These are phyloP conservation scores for Irpex sp. DNA, from an alignment of 1,284 basidiomycete genomes.

Conservation along the genomic window DNA sequence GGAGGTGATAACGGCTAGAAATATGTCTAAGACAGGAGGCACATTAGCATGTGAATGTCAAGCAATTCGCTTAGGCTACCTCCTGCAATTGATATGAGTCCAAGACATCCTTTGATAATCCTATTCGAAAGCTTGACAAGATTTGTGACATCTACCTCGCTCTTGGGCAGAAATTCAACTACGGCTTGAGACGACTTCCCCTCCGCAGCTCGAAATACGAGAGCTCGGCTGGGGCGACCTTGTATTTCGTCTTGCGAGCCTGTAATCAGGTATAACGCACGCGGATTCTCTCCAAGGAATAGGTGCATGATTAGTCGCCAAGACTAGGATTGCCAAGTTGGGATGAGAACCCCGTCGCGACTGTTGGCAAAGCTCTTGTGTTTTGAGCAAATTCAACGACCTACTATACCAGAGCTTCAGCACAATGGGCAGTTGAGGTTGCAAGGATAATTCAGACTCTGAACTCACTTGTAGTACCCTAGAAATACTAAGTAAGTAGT, in stretches of 20 bases:
- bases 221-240: conserved; percentile 55
- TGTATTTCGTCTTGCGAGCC: conserved; percentile 59
- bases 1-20: conserved; percentile 73
- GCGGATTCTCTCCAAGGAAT: conserved; percentile 61
- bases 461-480: not conserved
- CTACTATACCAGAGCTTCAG: too few relatives aligned
- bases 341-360: not conserved
- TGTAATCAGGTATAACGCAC: conserved; percentile 70
- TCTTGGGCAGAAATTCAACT: conserved; percentile 78
- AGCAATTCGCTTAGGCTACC: conserved; percentile 37
- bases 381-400: too few relatives aligned
- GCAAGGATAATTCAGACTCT: not conserved
- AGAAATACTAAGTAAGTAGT: too few relatives aligned
- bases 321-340: not conserved
- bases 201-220: conserved; percentile 69
- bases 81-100: conserved; percentile 67
- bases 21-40: conserved; percentile 54
- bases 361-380: not conserved
- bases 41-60: conserved; percentile 1
- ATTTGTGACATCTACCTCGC: conserved; percentile 65
- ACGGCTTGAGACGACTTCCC: conserved; percentile 59
- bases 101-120: conserved; percentile 79
- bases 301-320: conserved; percentile 53
- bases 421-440: too few relatives aligned
- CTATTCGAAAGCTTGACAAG: conserved; percentile 62